Conservation (phyloP, 2,329 filamentous ascomycete species). For the Ophiocordyceps camponoti-leonardi region DNA sequence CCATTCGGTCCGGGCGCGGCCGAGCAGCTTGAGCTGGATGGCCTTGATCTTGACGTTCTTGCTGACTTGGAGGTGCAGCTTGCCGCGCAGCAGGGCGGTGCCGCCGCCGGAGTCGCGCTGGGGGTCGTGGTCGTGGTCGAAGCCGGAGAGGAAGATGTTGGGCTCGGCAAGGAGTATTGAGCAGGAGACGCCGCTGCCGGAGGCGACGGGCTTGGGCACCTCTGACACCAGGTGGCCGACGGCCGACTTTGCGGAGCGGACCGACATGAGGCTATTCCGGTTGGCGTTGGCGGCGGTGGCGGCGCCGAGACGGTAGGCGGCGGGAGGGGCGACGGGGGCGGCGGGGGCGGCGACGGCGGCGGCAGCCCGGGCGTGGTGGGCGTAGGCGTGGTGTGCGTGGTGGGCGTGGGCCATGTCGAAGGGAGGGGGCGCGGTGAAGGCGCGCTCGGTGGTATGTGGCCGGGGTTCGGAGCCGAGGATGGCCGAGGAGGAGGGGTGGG, state of each 20-base stretch:
- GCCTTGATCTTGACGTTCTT: conserved; percentile 91
- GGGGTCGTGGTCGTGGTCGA: conserved; percentile 50
- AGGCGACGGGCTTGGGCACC: conserved; percentile 57
- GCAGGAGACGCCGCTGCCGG: conserved; percentile 58
- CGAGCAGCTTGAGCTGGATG: conserved; percentile 71
- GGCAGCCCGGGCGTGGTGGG: not conserved
- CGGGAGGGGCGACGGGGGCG: conserved; percentile 8
- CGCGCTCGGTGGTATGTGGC: not conserved
- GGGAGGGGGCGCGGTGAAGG: conserved; percentile 1
- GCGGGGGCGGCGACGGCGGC: conserved; percentile 10
- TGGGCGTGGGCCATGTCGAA: not conserved
- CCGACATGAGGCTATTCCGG: conserved; percentile 33
- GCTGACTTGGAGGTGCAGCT: conserved; percentile 61
- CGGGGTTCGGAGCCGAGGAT: not conserved
- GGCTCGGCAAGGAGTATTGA: conserved; percentile 63
- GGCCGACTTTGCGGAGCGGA: conserved; percentile 30
- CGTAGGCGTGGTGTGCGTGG: too few relatives aligned
- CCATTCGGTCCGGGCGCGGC: conserved; percentile 83
- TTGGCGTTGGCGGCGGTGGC: conserved; percentile 9
- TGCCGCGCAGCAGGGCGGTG: conserved; percentile 77
- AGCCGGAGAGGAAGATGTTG: conserved; percentile 64
- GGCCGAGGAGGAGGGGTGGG: not conserved
- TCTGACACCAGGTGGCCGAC: conserved; percentile 35
- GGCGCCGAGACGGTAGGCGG: conserved; percentile 8
- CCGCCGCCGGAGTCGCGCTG: conserved; percentile 40